phyloP scores from a whole-genome alignment of 345 rosid species.

The Eucalyptus sideroxylon region DNA sequence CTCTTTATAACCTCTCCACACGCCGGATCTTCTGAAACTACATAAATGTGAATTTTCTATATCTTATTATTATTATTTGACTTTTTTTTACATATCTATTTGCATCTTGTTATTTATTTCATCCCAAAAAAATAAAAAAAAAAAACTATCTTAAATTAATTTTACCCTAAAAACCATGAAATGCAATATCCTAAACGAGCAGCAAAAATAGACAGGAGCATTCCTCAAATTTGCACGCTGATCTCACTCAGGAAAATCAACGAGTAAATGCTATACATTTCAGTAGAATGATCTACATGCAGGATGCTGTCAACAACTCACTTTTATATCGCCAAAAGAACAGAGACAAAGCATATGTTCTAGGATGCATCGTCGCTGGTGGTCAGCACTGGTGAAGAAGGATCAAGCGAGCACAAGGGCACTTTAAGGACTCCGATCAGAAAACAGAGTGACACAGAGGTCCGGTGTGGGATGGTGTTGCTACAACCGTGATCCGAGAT shows the following conservation, averaged over 20 bases:
- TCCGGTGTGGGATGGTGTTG: background rate
- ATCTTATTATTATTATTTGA: no score
- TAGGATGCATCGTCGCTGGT: background rate
- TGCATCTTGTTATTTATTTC: no score
- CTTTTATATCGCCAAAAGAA: background rate
- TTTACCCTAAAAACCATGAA: no score
- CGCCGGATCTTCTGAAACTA: no score
- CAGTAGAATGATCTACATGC: background rate
- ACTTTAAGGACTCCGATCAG: background rate
- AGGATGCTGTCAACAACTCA: background rate
- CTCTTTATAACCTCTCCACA: no score
- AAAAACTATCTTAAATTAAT: no score
- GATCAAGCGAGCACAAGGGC: background rate
- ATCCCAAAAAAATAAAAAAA: no score
- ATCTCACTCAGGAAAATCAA: background rate
- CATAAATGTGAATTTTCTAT: no score
- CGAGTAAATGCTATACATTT: background rate
- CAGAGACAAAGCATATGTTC: background rate
- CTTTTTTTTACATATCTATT: no score
- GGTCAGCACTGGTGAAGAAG: background rate
- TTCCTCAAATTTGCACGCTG: background rate
- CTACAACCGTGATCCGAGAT: background rate
- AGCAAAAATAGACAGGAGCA: background rate
- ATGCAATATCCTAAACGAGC: background rate
- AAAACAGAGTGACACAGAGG: background rate